A percentile compares a stretch with the other conserved stretches of the same genome.
These are phyloP conservation scores for Cymbopogon flexuosus DNA, from an alignment of 202 grass and related monocot species.

Conservation along the genomic window DNA sequence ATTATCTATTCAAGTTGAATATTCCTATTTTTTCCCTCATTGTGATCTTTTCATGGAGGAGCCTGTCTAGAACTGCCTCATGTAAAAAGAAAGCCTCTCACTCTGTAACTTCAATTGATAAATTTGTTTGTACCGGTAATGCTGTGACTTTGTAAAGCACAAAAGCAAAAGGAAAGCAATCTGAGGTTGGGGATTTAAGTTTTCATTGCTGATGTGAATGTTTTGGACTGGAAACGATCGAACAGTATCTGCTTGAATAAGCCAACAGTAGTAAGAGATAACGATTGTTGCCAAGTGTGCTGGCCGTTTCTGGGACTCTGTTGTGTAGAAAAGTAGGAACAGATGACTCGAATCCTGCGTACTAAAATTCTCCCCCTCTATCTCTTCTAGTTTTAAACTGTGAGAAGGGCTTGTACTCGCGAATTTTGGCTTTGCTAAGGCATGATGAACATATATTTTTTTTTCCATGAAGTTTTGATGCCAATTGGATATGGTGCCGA, in stretches of 20 bases:
- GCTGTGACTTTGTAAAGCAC: constrained; percentile 12
- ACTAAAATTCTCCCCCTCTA: no score
- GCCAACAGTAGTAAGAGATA: not conserved
- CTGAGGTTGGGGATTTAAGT: not conserved
- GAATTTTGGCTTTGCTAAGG: no score
- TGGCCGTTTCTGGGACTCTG: not conserved
- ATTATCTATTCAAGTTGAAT: not conserved
- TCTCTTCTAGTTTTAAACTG: no score
- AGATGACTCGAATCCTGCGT: no score
- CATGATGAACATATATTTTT: no score
- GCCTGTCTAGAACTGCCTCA: not conserved
- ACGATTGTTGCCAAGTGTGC: not conserved
- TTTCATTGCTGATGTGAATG: constrained; percentile 10
- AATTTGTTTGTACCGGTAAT: constrained; percentile 5
- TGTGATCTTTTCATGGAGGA: not conserved
- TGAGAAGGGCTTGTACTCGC: no score
- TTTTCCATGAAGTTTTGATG: no score
- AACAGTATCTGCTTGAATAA: not conserved
- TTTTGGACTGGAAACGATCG: constrained; percentile 11
- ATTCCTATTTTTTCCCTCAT: not conserved
- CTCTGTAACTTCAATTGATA: constrained; percentile 13
- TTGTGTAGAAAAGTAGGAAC: no score
- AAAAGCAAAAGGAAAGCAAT: constrained; percentile 6
- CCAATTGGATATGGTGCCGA: no score
- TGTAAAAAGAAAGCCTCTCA: not conserved